phyloP scores from a whole-genome alignment of 176 grass and related monocot species.

The Aegilops sharonensis region DNA sequence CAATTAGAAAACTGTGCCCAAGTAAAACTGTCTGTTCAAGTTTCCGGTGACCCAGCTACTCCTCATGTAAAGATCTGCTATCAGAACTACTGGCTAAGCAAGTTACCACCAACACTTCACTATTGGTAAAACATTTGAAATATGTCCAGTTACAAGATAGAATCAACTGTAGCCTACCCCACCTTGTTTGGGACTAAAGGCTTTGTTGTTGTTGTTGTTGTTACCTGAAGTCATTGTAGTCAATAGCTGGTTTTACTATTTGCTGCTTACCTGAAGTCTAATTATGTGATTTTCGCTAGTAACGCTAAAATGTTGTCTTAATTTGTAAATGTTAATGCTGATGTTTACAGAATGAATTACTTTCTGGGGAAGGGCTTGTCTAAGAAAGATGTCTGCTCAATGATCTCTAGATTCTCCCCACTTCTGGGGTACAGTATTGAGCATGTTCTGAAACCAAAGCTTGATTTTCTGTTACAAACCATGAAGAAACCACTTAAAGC shows the following conservation, averaged over 20 bases:
- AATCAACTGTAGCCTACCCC: background rate
- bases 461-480: constrained; percentile 66
- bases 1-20: background rate
- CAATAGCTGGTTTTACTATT: background rate
- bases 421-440: constrained; percentile 76
- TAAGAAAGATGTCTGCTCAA: constrained; percentile 75
- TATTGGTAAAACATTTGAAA: background rate
- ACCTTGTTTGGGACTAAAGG: too few relatives aligned
- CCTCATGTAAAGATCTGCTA: background rate
- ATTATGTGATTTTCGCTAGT: background rate
- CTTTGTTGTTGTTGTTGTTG: too few relatives aligned
- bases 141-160: background rate
- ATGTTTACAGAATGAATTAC: constrained; percentile 67
- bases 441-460: constrained; percentile 76
- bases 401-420: constrained; percentile 87
- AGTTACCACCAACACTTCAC: background rate
- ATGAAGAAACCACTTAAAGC: constrained; percentile 73
- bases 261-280: constrained; percentile 5
- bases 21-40: background rate
- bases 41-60: background rate
- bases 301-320: background rate
- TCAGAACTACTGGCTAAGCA: background rate
- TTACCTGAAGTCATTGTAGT: background rate
- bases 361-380: constrained; percentile 57
- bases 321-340: background rate